phyloP scores from a whole-genome alignment of 305 asterid species.

The Fraxinus floribunda region DNA sequence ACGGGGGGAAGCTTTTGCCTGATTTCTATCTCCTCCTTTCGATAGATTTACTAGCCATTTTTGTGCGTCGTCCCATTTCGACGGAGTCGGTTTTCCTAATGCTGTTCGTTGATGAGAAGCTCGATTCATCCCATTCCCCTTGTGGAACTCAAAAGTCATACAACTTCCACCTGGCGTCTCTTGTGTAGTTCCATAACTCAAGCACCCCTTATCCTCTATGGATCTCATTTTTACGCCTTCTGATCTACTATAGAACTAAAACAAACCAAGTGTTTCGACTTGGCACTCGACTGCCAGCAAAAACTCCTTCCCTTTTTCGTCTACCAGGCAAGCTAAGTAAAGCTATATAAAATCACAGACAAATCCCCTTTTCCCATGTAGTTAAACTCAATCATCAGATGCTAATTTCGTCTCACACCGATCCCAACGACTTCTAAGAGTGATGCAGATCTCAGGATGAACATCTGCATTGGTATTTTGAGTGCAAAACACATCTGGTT shows the following conservation, averaged over 20 bases:
- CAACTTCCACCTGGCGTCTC: slow-evolving; percentile 38
- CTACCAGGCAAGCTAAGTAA: not conserved
- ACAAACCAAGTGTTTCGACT: not conserved
- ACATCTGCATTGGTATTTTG: slow-evolving; percentile 21
- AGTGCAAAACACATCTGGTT: slow-evolving; percentile 1
- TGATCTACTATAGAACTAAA: slow-evolving; percentile 5
- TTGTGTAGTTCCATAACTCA: slow-evolving; percentile 46
- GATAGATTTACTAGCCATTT: slow-evolving; percentile 90
- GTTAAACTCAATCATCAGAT: not conserved
- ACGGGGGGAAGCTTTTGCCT: slow-evolving; percentile 62
- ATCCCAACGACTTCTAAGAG: slow-evolving; percentile 4
- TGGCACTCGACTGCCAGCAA: not conserved
- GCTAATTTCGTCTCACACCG: not conserved
- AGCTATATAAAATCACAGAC: not conserved
- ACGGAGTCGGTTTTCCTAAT: slow-evolving; percentile 73
- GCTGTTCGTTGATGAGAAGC: slow-evolving; percentile 57
- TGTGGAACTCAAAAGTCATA: slow-evolving; percentile 59
- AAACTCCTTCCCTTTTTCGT: not conserved
- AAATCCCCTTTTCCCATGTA: not conserved
- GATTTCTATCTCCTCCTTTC: slow-evolving; percentile 51
- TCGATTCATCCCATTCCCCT: slow-evolving; percentile 42
- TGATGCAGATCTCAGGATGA: not conserved
- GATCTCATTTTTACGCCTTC: slow-evolving; percentile 49
- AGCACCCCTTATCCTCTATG: slow-evolving; percentile 75
- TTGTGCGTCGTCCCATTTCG: slow-evolving; percentile 96